These are phyloP conservation scores for Abrus pulchellus DNA, from an alignment of 306 rosid genomes.

Conservation along the genomic window DNA sequence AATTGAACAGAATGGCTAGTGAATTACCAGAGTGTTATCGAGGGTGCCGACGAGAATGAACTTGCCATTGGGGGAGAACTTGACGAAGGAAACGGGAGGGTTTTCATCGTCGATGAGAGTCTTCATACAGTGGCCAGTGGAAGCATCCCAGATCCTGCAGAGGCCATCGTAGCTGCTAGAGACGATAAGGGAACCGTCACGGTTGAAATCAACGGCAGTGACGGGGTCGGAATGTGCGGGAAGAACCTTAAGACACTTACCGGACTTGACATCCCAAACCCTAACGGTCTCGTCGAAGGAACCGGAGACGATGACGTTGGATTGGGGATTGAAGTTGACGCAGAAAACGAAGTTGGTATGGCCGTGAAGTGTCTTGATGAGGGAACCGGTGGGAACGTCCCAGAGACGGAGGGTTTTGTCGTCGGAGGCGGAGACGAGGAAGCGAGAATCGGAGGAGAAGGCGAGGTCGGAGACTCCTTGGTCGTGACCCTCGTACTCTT, in stretches of 20 bases:
- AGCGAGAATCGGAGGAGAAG: slow-evolving; percentile 89
- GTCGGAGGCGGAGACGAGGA: slow-evolving; percentile 92
- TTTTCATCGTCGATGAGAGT: slow-evolving; percentile 94
- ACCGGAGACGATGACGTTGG: slow-evolving; percentile 90
- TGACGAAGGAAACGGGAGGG: slow-evolving; percentile 93
- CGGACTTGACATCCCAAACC: slow-evolving; percentile 91
- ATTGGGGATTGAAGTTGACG: slow-evolving; percentile 91
- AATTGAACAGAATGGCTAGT: not conserved
- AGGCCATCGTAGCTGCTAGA: slow-evolving; percentile 97
- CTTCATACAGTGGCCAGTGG: slow-evolving; percentile 94
- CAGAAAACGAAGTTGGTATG: slow-evolving; percentile 95
- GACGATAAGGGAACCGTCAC: slow-evolving; percentile 89
- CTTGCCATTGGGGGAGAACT: slow-evolving; percentile 90
- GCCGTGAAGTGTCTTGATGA: slow-evolving; percentile 79
- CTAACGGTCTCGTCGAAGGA: slow-evolving; percentile 97
- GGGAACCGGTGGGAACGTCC: slow-evolving; percentile 85
- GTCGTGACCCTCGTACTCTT: slow-evolving; percentile 79
- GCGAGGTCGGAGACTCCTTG: slow-evolving; percentile 95
- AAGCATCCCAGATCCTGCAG: slow-evolving; percentile 89
- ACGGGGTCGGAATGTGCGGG: slow-evolving; percentile 98
- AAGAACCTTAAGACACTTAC: slow-evolving; percentile 85
- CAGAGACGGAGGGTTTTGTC: slow-evolving; percentile 93
- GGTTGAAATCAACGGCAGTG: slow-evolving; percentile 91
- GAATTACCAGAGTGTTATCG: slow-evolving; percentile 82
- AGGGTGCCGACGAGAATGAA: slow-evolving; percentile 94